Conservation (phyloP, 192 early-diverging fungal genomes). For the Phycomyces blakesleeanus region DNA sequence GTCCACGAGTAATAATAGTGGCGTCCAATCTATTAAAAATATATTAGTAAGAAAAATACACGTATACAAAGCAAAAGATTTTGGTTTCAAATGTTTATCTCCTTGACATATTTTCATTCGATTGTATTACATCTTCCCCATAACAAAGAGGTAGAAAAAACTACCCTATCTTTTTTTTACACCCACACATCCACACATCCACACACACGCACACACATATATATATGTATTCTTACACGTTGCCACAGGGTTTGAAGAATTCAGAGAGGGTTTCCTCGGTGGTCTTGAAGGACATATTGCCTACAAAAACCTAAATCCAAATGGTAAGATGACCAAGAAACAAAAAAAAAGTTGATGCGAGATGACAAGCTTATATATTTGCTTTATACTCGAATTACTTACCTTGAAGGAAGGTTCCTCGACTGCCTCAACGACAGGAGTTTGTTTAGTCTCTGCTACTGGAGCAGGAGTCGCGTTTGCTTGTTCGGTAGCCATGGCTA, state of each 20-base stretch:
- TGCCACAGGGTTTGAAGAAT: constrained; percentile 67
- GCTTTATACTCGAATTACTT: background rate
- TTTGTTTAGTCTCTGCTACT: background rate
- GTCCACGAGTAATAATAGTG: constrained; percentile 75
- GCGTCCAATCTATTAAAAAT: constrained; percentile 54
- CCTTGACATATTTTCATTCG: constrained; percentile 4
- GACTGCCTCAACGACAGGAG: background rate
- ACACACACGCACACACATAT: background rate
- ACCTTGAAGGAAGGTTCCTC: constrained; percentile 1
- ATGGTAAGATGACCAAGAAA: too few relatives aligned
- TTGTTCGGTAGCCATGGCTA: constrained; percentile 3
- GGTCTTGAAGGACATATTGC: constrained; percentile 89
- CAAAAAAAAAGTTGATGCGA: too few relatives aligned
- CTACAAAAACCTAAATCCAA: constrained; percentile 78
- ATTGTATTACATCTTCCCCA: background rate
- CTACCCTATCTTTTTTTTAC: background rate
- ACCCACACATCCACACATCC: too few relatives aligned
- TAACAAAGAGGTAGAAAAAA: constrained; percentile 4
- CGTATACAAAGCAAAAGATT: background rate
- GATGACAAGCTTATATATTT: background rate
- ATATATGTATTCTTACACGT: constrained; percentile 63
- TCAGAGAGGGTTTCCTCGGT: constrained; percentile 75
- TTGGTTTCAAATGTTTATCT: background rate
- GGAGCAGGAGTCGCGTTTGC: background rate
- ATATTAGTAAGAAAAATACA: background rate